Base-by-base conservation (phyloP, 306 rosid species). In the Gynostemma pentaphyllum region DNA sequence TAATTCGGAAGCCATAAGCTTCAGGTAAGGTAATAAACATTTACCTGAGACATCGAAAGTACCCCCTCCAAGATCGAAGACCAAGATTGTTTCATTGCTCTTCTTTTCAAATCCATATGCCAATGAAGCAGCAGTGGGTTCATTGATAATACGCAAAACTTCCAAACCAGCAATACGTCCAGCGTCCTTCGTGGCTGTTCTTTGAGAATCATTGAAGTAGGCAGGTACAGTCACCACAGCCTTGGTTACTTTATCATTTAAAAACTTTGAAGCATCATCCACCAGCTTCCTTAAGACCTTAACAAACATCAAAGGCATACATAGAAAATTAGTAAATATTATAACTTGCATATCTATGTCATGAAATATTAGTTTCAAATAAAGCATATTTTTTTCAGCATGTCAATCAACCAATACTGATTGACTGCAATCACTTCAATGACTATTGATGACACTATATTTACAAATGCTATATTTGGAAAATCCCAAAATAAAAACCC, bases 191-290 rank as follows among this genome's bases (percentile, higher is more conserved):
- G 98, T 91, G 6, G 98, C 98, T 10, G 98, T 91, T 66, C 98
- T 88, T 67, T 91, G 98, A n/a, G 98, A 91, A 66, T 91, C 98
- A 64, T 91, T 91, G 78, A 91, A 91, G 85, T 91, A 91, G 1
- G 98, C 98, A 67, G 98, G 98, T 26, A 91, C 98, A 0, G 98
- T 91, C 9, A 91, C 98, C 30, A 91, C 98, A 21, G 98, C 98
- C 72, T 91, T 91, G 6, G 96, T 91, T 14, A 91, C 96, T 80
- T 91, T 91, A 62, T 91, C 98, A 55, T 88, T 91, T 81, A 91
- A 76, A 71, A 91, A 91, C 79, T 91, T 91, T 0, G 98, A 91
- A 67, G 98, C 98, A 55, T 91, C 98, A 56, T 91, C 98, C 37
- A 91, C 98, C 56, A 91, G 96, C 92, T 91, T 91, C 62, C 98